phyloP scores from a whole-genome alignment of 2,329 filamentous ascomycete genomes.

The Botrytis medusae region DNA sequence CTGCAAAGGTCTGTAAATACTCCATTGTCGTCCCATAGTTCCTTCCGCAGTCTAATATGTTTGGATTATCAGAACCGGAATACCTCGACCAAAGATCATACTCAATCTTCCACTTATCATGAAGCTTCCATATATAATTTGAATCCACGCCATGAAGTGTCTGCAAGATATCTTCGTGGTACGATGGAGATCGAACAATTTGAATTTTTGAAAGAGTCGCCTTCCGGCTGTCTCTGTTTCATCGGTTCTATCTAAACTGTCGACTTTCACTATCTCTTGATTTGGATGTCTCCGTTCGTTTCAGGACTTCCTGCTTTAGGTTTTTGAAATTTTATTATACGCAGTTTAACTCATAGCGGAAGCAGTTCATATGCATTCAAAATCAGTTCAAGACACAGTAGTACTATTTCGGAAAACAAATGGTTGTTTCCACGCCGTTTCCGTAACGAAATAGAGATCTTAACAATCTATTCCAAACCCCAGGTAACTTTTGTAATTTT shows the following conservation, averaged over 20 bases:
- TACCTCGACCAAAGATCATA: background rate
- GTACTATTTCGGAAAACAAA: background rate
- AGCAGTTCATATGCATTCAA: background rate
- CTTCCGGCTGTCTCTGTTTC: no score
- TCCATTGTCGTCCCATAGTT: background rate
- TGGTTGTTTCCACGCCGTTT: background rate
- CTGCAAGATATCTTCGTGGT: background rate
- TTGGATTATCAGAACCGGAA: no score
- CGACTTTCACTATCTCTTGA: background rate
- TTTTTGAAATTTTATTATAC: accelerated
- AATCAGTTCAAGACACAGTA: accelerated
- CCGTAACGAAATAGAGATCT: accelerated
- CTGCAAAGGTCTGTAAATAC: background rate
- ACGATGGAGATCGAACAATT: accelerated
- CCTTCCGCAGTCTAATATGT: background rate
- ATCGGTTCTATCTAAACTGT: background rate
- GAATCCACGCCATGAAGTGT: background rate
- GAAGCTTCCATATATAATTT: background rate
- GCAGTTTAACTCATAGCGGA: background rate
- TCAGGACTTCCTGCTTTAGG: background rate
- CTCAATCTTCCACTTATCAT: no score
- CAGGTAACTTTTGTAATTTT: no score
- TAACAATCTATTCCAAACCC: background rate
- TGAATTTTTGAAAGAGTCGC: no score
- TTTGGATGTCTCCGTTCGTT: background rate